Base-by-base conservation (phyloP, 179 eudicot genomes). In the Drosera spatulata region DNA sequence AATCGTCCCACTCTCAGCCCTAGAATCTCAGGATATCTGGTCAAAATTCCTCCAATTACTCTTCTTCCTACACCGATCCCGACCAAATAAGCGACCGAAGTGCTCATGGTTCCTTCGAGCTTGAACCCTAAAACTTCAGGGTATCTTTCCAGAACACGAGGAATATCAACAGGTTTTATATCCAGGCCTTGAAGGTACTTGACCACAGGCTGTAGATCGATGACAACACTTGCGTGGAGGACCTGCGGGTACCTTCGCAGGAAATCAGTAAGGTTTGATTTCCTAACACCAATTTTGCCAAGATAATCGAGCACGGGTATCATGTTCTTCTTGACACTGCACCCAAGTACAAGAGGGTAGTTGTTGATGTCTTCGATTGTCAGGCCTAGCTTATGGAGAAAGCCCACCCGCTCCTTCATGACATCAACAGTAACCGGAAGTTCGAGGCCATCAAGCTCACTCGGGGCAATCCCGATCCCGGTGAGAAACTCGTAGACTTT, bases 21-120 rank as follows among this genome's bases (percentile, higher is more conserved):
- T 65, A 91, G 68, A 63, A 91, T 81, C 64, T 88, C 89, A 5
- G 96, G 98, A 60, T 84, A 91, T 63, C 71, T 73, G 48, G 95
- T 91, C 46, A 91, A 72, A 56, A 91, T 69, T 10, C 82, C 82
- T 38, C 95, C 95, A 58, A 91, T 77, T 67, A 84, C 96, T 71
- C 95, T 82, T 76, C 95, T 84, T 61, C 83, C 83, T 7, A 91
- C 96, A 8, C 98, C 98, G 63, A 91, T 84, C 10, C 90, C 96
- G 50, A 91, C 87, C 75, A 91, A 74, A 78, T 88, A 91, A 51
- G 98, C 96, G 66, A 91, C 98, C 0, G 96, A 91, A 56, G 96
- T 91, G 72, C 98, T 91, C 98, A 91, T 91, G 39, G 98, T 91
- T 56, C 98, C 98, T 76, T 91, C 98, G 42, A 91, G 96, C 74